phyloP scores from a whole-genome alignment of 352 stramenopile species.

The Phytopythium aichiense region DNA sequence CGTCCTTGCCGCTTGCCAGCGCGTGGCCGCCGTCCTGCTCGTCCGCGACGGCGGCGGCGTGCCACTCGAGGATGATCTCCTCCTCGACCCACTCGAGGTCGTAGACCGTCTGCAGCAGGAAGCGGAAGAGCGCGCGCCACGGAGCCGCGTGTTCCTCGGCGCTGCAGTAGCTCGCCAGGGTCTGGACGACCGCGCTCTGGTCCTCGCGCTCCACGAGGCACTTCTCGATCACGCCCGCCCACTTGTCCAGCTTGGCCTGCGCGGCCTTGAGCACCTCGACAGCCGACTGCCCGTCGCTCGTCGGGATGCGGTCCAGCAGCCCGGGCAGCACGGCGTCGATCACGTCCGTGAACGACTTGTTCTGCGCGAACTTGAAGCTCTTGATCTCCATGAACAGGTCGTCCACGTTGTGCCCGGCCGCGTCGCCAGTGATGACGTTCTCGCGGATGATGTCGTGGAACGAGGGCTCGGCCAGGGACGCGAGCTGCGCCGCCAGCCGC shows the following conservation, averaged over 20 bases:
- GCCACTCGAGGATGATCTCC: constrained; percentile 91
- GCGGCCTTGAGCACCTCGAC: constrained; percentile 77
- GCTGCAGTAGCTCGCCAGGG: constrained; percentile 54
- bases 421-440: constrained; percentile 74
- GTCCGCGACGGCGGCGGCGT: constrained; percentile 22
- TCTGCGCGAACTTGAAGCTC: constrained; percentile 93
- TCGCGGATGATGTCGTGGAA: constrained; percentile 81
- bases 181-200: constrained; percentile 49
- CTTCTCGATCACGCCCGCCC: constrained; percentile 87
- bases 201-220: constrained; percentile 86
- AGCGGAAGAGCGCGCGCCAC: constrained; percentile 88
- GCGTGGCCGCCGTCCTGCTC: constrained; percentile 21
- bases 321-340: constrained; percentile 71
- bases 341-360: constrained; percentile 79
- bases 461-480: constrained; percentile 35
- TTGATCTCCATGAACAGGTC: constrained; percentile 94
- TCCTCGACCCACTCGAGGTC: constrained; percentile 92
- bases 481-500: constrained; percentile 33
- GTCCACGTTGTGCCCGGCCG: constrained; percentile 74
- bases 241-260: constrained; percentile 86
- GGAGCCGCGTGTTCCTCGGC: constrained; percentile 38
- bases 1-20: constrained; percentile 47
- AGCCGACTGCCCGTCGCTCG: constrained; percentile 30
- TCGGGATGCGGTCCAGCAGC: constrained; percentile 63
- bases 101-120: constrained; percentile 92